Conservation (phyloP, 2,329 filamentous ascomycete species). For the Fusarium sp. region DNA sequence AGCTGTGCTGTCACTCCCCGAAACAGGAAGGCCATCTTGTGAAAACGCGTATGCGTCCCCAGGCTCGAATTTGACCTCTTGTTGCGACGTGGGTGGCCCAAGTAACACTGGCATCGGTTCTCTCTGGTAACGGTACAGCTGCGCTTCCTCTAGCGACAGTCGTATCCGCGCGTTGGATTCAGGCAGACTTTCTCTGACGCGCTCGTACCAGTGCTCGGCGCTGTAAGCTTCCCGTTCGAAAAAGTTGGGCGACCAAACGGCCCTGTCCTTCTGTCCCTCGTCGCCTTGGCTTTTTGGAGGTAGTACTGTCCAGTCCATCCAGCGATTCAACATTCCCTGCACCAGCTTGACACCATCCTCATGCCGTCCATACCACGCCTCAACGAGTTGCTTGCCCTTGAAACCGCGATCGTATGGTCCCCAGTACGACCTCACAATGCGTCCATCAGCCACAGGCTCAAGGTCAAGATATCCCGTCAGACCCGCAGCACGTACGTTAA, state of each 20-base stretch:
- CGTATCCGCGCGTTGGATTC: constrained; percentile 22
- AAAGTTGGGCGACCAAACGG: constrained; percentile 59
- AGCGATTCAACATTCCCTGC: constrained; percentile 59
- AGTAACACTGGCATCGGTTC: constrained; percentile 54
- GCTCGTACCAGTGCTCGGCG: constrained; percentile 50
- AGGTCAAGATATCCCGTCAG: constrained; percentile 51
- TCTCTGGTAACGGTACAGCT: constrained; percentile 49
- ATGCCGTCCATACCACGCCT: constrained; percentile 61
- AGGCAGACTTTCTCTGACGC: constrained; percentile 40
- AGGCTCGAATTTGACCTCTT: constrained; percentile 50
- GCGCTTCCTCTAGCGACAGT: constrained; percentile 49
- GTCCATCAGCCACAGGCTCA: constrained; percentile 54
- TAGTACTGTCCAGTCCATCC: constrained; percentile 58
- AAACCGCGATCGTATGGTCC: constrained; percentile 55
- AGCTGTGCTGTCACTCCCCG: constrained; percentile 44
- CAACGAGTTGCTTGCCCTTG: constrained; percentile 54
- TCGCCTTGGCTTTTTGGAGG: constrained; percentile 54
- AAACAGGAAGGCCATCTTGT: constrained; percentile 51
- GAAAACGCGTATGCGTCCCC: constrained; percentile 48
- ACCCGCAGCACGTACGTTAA: constrained; percentile 44
- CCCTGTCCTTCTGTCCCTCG: constrained; percentile 51
- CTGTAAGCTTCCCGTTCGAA: constrained; percentile 54
- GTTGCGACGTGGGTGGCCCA: constrained; percentile 51
- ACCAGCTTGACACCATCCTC: constrained; percentile 54
- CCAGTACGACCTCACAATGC: constrained; percentile 53